Evolutionary conservation across 805 yeast genomes (phyloP).

Genomic region (Cyberlindnera mycetangii): DNA sequence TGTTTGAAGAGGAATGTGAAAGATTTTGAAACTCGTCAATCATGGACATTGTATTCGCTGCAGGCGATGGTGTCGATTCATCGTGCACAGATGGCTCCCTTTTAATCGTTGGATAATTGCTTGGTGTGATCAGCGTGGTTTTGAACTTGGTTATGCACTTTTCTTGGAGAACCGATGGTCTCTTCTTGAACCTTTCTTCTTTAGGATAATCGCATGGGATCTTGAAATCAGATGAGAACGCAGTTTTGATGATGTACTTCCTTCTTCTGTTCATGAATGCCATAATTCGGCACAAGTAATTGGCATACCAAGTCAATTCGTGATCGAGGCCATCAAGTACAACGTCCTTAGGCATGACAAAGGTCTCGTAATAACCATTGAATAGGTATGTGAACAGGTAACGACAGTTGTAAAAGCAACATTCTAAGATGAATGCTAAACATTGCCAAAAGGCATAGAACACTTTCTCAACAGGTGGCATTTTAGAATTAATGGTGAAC

Average conservation of each 20-base stretch:
- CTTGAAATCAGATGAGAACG: conserved; percentile 20
- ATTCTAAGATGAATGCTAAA: conserved; percentile 17
- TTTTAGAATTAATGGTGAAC: conserved; percentile 14
- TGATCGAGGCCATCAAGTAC: conserved; percentile 11
- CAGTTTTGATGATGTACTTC: conserved; percentile 17
- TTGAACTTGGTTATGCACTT: conserved; percentile 17
- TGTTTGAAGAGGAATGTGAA: neutral
- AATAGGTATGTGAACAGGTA: conserved; percentile 23
- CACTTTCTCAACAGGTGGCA: conserved; percentile 14
- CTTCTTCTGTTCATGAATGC: conserved; percentile 23
- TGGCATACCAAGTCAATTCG: conserved; percentile 13
- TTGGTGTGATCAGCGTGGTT: conserved; percentile 14
- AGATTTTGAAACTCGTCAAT: neutral
- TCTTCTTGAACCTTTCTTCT: conserved; percentile 19
- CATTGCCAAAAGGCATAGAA: conserved; percentile 21
- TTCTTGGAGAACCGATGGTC: conserved; percentile 24
- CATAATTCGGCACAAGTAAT: conserved; percentile 22
- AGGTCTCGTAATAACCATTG: conserved; percentile 21
- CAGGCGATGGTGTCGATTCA: neutral
- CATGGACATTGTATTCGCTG: conserved; percentile 3
- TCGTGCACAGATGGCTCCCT: too few relatives aligned
- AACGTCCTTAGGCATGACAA: conserved; percentile 11
- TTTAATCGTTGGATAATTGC: conserved; percentile 26
- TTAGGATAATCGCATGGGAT: conserved; percentile 15
- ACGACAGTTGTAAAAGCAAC: conserved; percentile 15